Base-by-base conservation (phyloP, 257 asterid genomes). In the Solanum commersonii region DNA sequence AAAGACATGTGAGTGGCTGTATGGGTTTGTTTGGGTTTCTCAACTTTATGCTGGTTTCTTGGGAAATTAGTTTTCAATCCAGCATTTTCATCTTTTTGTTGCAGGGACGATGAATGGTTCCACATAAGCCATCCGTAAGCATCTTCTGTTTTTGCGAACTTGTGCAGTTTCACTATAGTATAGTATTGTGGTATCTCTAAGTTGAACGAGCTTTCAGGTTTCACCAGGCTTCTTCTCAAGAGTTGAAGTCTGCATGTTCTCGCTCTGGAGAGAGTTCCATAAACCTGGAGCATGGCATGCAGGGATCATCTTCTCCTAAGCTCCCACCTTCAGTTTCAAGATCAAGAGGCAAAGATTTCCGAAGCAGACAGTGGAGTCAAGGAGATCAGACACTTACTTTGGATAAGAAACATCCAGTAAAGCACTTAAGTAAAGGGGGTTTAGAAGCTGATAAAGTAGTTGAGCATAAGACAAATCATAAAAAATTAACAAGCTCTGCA, bases 61-160 rank as follows among this genome's bases (percentile, higher is more conserved):
- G 83, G 38, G 27, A 59, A 72, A 12, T 89, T 84, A 68, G 68
- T 77, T 81, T 44, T 63, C 34, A 42, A 44, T 59, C 88, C 74
- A 72, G 42, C 22, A 31, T 86, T 35, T 87, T 74, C 59, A 14
- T 83, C 31, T 81, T 86, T 79, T 13, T 72, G 84, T 87, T 90
- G 88, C 93, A 91, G 94, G 87, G 91, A 91, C 44, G 95, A 93
- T 59, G 94, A 91, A 87, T 93, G 95, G 95, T 93, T 93, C 73
- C 83, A 87, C 87, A 83, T 71, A 42, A 88, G 88, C 90, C 95
- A 93, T 85, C 90, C 90, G 94, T 91, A 90, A 89, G 94, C 56
- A 35, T 83, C 86, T 88, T 65, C 37, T 13, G 35, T 5, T 79
- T 60, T 56, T 86, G 70, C 31, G 18, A 63, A 86, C 72, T 31